Conservation (phyloP, 1,284 basidiomycete genomes). For the Rhodotorula mucilaginosa region DNA sequence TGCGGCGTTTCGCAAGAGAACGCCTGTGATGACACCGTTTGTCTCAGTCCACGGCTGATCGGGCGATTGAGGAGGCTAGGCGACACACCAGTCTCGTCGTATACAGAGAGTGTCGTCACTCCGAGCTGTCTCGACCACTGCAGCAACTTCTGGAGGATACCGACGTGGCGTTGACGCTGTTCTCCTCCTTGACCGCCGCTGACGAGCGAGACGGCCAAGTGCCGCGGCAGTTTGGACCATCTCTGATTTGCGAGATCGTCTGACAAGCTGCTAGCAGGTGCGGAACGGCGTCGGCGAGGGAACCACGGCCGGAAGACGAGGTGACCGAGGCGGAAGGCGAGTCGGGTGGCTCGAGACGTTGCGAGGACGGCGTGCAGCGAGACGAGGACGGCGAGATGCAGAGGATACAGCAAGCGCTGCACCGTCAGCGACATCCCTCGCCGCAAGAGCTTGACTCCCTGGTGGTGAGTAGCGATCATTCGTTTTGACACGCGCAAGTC, state of each 20-base stretch:
- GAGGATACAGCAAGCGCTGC: constrained; percentile 16
- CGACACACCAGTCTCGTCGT: constrained; percentile 35
- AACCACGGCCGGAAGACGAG: background rate
- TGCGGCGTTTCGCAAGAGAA: background rate
- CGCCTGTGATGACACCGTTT: background rate
- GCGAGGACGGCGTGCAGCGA: constrained; percentile 39
- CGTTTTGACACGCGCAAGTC: no score
- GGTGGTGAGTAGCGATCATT: background rate
- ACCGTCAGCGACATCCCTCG: background rate
- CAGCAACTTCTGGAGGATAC: constrained; percentile 18
- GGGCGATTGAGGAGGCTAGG: no score
- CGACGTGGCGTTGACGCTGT: constrained; percentile 1
- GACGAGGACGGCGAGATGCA: constrained; percentile 31
- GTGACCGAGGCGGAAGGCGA: constrained; percentile 25
- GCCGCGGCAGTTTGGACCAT: constrained; percentile 35
- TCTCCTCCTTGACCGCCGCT: constrained; percentile 5
- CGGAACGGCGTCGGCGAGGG: background rate
- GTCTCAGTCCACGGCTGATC: background rate
- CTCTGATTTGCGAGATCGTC: constrained; percentile 2
- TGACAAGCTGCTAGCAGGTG: background rate
- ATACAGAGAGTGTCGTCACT: constrained; percentile 29
- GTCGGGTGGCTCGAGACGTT: constrained; percentile 17
- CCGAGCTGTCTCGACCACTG: constrained; percentile 30
- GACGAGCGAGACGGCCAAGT: constrained; percentile 38
- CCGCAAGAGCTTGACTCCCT: background rate